These are phyloP conservation scores for Rhipidocladum racemiflorum DNA, from an alignment of 176 grass and related monocot species.

Conservation along the genomic window DNA sequence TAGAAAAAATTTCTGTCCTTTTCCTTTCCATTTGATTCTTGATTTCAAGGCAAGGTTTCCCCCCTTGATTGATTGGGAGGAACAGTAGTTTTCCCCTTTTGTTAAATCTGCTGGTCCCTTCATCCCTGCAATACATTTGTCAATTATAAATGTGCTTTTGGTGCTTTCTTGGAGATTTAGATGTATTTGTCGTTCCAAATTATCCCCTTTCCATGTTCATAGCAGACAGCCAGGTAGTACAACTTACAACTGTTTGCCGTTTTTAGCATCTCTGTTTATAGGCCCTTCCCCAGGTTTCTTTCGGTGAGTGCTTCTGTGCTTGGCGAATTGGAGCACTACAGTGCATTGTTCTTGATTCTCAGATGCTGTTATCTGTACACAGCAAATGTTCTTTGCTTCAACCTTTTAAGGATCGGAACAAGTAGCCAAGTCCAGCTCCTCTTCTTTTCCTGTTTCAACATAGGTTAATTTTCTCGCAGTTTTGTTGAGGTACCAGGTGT, in stretches of 20 bases:
- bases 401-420: not conserved
- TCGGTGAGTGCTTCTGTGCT: not conserved
- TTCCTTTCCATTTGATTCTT: not conserved
- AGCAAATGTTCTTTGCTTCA: not conserved
- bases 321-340: not conserved
- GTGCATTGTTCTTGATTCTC: conserved; percentile 14
- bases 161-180: too few species aligned
- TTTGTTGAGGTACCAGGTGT: not conserved
- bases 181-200: not conserved
- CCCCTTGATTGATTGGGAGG: not conserved
- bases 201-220: too few species aligned
- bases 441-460: conserved; percentile 9
- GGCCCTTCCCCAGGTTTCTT: not conserved
- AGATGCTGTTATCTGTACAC: conserved; percentile 3
- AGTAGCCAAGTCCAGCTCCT: not conserved
- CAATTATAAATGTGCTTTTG: not conserved
- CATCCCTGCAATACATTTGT: not conserved
- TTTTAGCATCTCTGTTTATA: not conserved
- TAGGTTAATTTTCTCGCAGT: conserved; percentile 6
- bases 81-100: not conserved
- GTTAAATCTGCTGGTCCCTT: not conserved
- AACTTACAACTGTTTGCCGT: not conserved
- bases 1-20: not conserved
- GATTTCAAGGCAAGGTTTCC: not conserved
- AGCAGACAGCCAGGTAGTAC: not conserved